Conservation (phyloP, 805 yeast species). For the Debaryomyces hansenii region DNA sequence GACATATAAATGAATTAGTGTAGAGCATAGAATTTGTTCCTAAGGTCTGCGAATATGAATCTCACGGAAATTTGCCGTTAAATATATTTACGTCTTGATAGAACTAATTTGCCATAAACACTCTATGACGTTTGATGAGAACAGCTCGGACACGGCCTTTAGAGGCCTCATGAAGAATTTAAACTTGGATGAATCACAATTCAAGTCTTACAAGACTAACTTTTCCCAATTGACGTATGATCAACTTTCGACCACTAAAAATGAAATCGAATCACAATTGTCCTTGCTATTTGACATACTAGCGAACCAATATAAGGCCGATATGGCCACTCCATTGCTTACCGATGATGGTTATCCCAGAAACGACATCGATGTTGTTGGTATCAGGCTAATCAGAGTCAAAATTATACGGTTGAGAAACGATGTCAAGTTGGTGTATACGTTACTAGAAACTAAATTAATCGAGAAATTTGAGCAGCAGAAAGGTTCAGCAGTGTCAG, state of each 20-base stretch:
- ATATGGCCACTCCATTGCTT: conserved; percentile 65
- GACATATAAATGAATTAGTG: neutral
- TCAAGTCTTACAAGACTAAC: conserved; percentile 18
- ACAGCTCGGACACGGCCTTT: conserved; percentile 17
- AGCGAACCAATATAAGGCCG: conserved; percentile 43
- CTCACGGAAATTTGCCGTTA: no score
- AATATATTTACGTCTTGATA: no score
- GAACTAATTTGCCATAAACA: no score
- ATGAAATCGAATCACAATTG: conserved; percentile 26
- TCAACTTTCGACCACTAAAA: conserved; percentile 13
- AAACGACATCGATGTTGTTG: conserved; percentile 74
- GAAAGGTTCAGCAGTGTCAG: neutral
- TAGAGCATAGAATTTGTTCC: no score
- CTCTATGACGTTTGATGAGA: conserved; percentile 10
- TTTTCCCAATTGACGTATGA: conserved; percentile 10
- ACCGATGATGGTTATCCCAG: conserved; percentile 85
- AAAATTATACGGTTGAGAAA: conserved; percentile 68
- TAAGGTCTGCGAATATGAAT: conserved; percentile 3
- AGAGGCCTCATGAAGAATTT: conserved; percentile 27
- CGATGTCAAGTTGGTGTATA: conserved; percentile 57
- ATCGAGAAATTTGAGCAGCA: conserved; percentile 39
- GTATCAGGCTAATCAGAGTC: conserved; percentile 59
- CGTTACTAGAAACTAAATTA: conserved; percentile 48
- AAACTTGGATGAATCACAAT: conserved; percentile 23
- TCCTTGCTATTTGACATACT: conserved; percentile 41